Evolutionary conservation across 2,329 filamentous ascomycete genomes (phyloP).

Genomic region (Monilinia vaccinii-corymbosi): DNA sequence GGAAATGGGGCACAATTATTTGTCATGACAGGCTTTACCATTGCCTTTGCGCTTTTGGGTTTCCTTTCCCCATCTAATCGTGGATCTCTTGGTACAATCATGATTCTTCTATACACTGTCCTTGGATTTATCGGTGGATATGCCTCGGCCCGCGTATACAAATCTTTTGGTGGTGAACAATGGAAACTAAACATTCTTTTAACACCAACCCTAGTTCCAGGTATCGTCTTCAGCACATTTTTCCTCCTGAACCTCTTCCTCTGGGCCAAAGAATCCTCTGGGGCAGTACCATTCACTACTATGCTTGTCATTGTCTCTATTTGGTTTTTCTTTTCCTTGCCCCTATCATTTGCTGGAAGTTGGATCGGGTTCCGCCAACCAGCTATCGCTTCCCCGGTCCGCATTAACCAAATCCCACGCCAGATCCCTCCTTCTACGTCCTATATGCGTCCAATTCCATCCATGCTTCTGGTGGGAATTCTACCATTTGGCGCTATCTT

Average conservation of each 20-base stretch:
- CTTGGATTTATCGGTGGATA: slow-evolving; percentile 92
- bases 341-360: slow-evolving; percentile 79
- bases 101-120: slow-evolving; percentile 86
- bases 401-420: slow-evolving; percentile 94
- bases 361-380: slow-evolving; percentile 83
- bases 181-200: slow-evolving; percentile 92
- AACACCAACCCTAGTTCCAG: slow-evolving; percentile 79
- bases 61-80: slow-evolving; percentile 95
- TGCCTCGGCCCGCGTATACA: slow-evolving; percentile 82
- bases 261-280: slow-evolving; percentile 85
- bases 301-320: slow-evolving; percentile 91
- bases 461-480: slow-evolving; percentile 84
- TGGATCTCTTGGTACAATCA: slow-evolving; percentile 85
- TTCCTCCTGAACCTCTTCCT: slow-evolving; percentile 95
- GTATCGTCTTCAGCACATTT: slow-evolving; percentile 76
- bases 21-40: slow-evolving; percentile 93
- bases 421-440: slow-evolving; percentile 81
- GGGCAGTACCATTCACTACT: slow-evolving; percentile 90
- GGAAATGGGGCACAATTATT: slow-evolving; percentile 95
- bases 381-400: slow-evolving; percentile 69
- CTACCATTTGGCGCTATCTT: slow-evolving; percentile 95
- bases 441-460: slow-evolving; percentile 79
- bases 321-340: slow-evolving; percentile 95
- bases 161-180: slow-evolving; percentile 79
- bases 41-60: slow-evolving; percentile 84